Evolutionary conservation across 352 stramenopile genomes (phyloP).

Genomic region (Hyaloperonospora arabidopsidis): DNA sequence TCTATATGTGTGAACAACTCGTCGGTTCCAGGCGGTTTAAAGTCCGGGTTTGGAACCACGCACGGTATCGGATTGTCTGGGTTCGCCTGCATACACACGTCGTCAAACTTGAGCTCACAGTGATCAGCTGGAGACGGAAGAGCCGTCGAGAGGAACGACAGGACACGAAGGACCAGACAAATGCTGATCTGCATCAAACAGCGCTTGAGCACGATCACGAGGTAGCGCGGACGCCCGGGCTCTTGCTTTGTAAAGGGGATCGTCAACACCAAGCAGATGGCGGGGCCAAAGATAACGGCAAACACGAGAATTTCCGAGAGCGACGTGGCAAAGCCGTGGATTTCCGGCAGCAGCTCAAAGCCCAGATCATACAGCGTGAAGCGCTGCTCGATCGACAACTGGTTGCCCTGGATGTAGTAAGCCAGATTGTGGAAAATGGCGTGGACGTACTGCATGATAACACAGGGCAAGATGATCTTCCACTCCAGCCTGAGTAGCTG

Average conservation of each 20-base stretch:
- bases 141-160: constrained; percentile 74
- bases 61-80: constrained; percentile 48
- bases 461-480: constrained; percentile 64
- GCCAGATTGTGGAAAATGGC: constrained; percentile 81
- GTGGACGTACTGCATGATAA: constrained; percentile 82
- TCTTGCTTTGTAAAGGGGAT: constrained; percentile 61
- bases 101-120: constrained; percentile 67
- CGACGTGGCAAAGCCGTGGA: constrained; percentile 33
- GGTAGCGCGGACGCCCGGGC: constrained; percentile 55
- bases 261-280: constrained; percentile 57
- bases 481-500: constrained; percentile 54
- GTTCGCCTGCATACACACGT: constrained; percentile 44
- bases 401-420: constrained; percentile 74
- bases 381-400: constrained; percentile 59
- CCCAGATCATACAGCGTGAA: constrained; percentile 71
- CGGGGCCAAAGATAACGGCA: constrained; percentile 55
- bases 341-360: constrained; percentile 62
- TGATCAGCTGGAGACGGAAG: constrained; percentile 60
- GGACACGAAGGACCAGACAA: constrained; percentile 57
- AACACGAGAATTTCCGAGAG: constrained; percentile 79
- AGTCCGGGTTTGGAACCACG: constrained; percentile 62
- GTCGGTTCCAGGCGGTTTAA: constrained; percentile 40
- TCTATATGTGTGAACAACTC: constrained; percentile 71
- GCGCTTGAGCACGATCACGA: constrained; percentile 77
- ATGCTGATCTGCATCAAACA: constrained; percentile 75